Base-by-base conservation (phyloP, 768 basidiomycete species). In the Inosperma sp. region DNA sequence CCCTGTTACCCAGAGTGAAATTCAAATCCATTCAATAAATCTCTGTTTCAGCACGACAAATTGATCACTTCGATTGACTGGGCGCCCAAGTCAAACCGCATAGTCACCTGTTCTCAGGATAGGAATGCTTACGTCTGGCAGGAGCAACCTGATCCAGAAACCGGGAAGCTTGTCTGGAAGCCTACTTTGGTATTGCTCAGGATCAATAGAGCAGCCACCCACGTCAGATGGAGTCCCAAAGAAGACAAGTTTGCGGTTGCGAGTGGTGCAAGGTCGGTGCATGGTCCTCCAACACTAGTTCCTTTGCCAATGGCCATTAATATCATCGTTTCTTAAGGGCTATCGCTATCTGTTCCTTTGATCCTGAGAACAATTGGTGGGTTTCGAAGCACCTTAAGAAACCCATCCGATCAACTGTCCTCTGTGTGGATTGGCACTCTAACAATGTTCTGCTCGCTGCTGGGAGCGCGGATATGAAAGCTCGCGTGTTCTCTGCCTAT, bases 231-330 rank as follows among this genome's bases (percentile, higher is more conserved):
- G 96, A 93, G 90, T 67, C 96, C 96, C 2, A 84, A 86, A 58
- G 96, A 98, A 67, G 91, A 97, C 70, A 99, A 99, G 69, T 99
- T 99, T 63, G 96, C 96, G 5, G 96, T 99, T 13, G 94, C 93
- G 3, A 93, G 89, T 58, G 96, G 96, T 54, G 96, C 95, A 13
- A 80, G 93, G 92, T 92, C 9, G 7, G 46, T 48, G n/a, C 39
- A 59, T 16, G 50, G 26, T 5, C 22, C n/a, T 37, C 16, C 35
- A 37, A 46, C 41, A 9, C 35, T 26, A 2, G 1, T 14, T 19
- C 9, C 29, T 33, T 16, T 17, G 13, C 5, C n/a, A 13, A 6
- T 5, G 2, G 7, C 13, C 5, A 44, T 23, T 37, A 49, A 42
- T 39, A 13, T 21, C 27, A 22, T 34, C 14, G 19, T 33, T 45